Conservation (phyloP, 208 protist genomes). For the Paratrypanosoma confusum region DNA sequence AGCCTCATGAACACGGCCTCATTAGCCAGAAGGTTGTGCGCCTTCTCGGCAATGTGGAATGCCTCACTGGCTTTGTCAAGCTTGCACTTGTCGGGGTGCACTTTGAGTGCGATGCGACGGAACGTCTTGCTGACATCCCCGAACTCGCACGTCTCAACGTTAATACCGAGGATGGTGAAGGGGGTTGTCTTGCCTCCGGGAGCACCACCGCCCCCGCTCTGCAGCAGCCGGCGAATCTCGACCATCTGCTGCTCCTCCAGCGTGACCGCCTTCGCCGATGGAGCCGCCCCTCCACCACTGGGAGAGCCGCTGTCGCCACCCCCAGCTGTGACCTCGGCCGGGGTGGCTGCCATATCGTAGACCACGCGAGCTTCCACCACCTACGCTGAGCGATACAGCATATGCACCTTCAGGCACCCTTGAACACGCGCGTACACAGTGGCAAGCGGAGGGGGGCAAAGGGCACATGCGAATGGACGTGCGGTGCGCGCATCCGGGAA, state of each 20-base stretch:
- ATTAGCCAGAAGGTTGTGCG: constrained; percentile 65
- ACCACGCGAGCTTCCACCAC: too few species aligned
- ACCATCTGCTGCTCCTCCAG: constrained; percentile 27
- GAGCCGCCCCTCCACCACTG: too few species aligned
- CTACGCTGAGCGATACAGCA: too few species aligned
- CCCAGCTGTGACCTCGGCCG: too few species aligned
- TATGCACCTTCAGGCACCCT: too few species aligned
- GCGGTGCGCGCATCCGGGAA: too few species aligned
- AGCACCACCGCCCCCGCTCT: constrained; percentile 27
- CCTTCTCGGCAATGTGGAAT: constrained; percentile 73
- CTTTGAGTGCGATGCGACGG: constrained; percentile 59
- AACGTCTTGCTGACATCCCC: constrained; percentile 60
- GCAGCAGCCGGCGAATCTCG: constrained; percentile 56
- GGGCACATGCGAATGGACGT: too few species aligned
- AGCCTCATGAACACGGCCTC: constrained; percentile 54
- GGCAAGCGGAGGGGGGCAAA: too few species aligned
- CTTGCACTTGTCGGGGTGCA: constrained; percentile 86
- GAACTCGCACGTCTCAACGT: constrained; percentile 43
- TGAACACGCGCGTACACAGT: too few species aligned
- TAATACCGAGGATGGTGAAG: constrained; percentile 55
- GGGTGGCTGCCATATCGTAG: too few species aligned
- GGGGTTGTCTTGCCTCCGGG: constrained; percentile 24
- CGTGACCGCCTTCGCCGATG: constrained; percentile 4
- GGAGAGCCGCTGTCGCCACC: too few species aligned
- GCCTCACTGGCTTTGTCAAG: constrained; percentile 60